Conservation (phyloP, 2,329 filamentous ascomycete genomes). For the Trichophyton benhamiae region DNA sequence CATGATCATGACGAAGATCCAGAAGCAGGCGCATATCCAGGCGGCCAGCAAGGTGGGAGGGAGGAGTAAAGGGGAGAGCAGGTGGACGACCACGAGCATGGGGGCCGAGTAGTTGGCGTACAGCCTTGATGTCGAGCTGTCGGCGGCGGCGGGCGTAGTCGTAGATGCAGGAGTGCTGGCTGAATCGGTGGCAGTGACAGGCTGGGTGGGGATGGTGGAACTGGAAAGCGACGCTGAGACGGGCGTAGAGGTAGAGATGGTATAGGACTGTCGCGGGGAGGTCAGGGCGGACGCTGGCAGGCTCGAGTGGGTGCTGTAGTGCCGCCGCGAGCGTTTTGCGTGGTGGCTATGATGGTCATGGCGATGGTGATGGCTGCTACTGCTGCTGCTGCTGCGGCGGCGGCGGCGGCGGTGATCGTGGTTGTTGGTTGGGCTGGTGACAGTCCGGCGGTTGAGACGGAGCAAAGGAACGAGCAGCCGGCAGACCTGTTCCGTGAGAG, state of each 20-base stretch:
- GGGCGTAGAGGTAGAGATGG: conserved; percentile 7
- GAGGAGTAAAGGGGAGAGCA: conserved; percentile 45
- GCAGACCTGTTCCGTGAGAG: conserved; percentile 40
- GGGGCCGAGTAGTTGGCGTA: conserved; percentile 26
- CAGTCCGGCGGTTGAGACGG: conserved; percentile 34
- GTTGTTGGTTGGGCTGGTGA: conserved; percentile 14
- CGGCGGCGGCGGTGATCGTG: conserved; percentile 8
- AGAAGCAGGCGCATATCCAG: conserved; percentile 50
- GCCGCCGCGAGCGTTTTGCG: not conserved
- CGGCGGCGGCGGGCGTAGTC: too few species aligned
- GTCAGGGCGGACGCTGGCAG: not conserved
- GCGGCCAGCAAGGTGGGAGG: conserved; percentile 44
- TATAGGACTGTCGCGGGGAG: not conserved
- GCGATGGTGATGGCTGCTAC: conserved; percentile 4
- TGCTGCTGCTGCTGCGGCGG: not conserved
- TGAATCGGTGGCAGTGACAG: conserved; percentile 3
- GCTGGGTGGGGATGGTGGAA: conserved; percentile 33
- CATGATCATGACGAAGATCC: conserved; percentile 49
- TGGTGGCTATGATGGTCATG: not conserved
- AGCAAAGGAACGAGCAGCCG: conserved; percentile 43
- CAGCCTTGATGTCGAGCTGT: conserved; percentile 13
- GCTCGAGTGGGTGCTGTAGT: not conserved
- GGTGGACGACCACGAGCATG: conserved; percentile 40
- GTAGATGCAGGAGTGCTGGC: too few species aligned
- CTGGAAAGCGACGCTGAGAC: conserved; percentile 22